A percentile compares a stretch with the other conserved stretches of the same genome.
These are phyloP conservation scores for Fusarium anthophilum DNA, from an alignment of 2,329 filamentous ascomycete species.

Conservation along the genomic window DNA sequence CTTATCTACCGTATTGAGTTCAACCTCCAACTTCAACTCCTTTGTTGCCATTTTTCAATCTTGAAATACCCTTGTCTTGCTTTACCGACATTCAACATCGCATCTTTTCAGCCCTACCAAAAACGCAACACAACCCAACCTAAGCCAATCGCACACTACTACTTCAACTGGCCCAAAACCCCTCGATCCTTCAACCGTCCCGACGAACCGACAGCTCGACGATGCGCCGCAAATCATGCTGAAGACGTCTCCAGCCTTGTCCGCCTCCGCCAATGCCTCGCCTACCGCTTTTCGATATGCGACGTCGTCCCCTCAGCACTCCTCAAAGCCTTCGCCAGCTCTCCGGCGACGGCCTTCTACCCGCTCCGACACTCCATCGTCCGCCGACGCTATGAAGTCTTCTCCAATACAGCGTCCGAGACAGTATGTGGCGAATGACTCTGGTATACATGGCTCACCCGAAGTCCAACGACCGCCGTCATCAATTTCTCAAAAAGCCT, in stretches of 20 bases:
- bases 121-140: not conserved
- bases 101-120: constrained; percentile 18
- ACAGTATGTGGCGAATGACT: constrained; percentile 39
- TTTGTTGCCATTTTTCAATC: constrained; percentile 27
- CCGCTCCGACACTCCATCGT: constrained; percentile 32
- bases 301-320: constrained; percentile 41
- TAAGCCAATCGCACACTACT: constrained; percentile 14
- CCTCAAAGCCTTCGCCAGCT: constrained; percentile 40
- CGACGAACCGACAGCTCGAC: constrained; percentile 44
- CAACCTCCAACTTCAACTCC: constrained; percentile 18
- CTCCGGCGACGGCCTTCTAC: constrained; percentile 41
- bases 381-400: constrained; percentile 40
- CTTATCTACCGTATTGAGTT: constrained; percentile 2
- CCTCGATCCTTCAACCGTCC: constrained; percentile 20
- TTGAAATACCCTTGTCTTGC: constrained; percentile 14
- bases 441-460: constrained; percentile 32
- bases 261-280: constrained; percentile 62
- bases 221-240: constrained; percentile 66
- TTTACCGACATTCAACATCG: constrained; percentile 21
- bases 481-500: constrained; percentile 36
- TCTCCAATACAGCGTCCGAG: constrained; percentile 38
- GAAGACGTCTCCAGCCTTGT: constrained; percentile 64
- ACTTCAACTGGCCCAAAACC: constrained; percentile 27
- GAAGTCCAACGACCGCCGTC: constrained; percentile 32
- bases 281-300: constrained; percentile 56